A percentile compares a stretch with the other conserved stretches of the same genome.
Conservation (phyloP, 2,329 filamentous ascomycete species). For the Colletotrichum sp. region DNA sequence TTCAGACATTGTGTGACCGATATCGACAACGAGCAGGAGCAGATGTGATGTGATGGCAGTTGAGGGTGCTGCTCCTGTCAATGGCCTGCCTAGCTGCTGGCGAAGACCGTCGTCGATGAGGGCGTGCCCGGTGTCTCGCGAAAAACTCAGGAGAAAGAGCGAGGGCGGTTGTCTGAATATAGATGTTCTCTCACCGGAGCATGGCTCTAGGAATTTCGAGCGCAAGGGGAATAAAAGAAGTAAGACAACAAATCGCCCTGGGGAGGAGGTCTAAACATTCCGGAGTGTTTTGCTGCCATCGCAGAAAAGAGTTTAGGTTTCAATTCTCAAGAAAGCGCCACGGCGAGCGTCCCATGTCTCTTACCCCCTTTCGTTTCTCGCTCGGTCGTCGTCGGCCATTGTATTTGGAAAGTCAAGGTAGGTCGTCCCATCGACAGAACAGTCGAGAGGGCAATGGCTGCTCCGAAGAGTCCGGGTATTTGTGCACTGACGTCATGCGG, state of each 20-base stretch:
- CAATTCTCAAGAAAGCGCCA: neutral
- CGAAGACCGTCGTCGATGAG: neutral
- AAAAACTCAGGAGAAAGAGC: neutral
- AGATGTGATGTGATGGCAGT: neutral
- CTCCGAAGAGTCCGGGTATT: neutral
- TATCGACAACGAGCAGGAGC: neutral
- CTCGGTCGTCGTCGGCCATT: neutral
- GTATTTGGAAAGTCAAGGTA: neutral
- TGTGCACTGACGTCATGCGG: neutral
- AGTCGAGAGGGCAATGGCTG: neutral
- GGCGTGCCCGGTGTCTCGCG: neutral
- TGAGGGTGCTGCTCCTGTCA: neutral
- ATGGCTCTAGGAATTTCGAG: neutral
- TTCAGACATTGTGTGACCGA: neutral
- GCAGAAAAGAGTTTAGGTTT: neutral
- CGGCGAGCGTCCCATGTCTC: neutral
- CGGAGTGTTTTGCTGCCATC: neutral
- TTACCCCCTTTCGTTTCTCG: neutral
- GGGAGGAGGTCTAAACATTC: neutral
- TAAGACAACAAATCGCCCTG: neutral
- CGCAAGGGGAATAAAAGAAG: neutral
- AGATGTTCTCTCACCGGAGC: neutral
- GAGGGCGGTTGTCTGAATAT: neutral
- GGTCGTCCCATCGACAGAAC: neutral
- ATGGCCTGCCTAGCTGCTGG: neutral